phyloP scores from a whole-genome alignment of 1,284 basidiomycete genomes.

The Farysia itapuensis region DNA sequence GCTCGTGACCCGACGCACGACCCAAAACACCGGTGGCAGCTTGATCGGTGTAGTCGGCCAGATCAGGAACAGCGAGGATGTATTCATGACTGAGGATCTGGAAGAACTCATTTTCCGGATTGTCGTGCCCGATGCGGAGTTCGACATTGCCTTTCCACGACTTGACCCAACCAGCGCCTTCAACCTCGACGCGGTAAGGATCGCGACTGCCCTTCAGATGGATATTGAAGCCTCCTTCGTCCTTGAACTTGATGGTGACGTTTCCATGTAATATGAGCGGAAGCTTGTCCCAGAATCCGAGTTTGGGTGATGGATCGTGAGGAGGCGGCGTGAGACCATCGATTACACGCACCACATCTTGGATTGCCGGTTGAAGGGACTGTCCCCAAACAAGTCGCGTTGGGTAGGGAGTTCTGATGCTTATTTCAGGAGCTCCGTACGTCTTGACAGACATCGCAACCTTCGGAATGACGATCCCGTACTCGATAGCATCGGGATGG shows the following conservation, averaged over 20 bases:
- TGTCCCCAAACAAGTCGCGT: constrained; percentile 87
- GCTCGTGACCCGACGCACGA: constrained; percentile 3
- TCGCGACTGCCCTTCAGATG: constrained; percentile 71
- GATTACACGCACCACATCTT: constrained; percentile 81
- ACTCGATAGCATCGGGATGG: constrained; percentile 64
- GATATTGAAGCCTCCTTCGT: constrained; percentile 73
- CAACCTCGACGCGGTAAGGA: constrained; percentile 74
- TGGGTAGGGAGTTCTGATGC: constrained; percentile 69
- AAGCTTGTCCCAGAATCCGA: constrained; percentile 93
- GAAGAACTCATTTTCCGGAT: constrained; percentile 76
- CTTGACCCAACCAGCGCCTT: constrained; percentile 85
- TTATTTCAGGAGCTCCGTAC: constrained; percentile 72
- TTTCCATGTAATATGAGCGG: constrained; percentile 75
- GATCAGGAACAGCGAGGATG: constrained; percentile 56
- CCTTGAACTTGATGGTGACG: constrained; percentile 70
- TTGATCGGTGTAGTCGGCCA: constrained; percentile 63
- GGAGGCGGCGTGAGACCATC: constrained; percentile 80
- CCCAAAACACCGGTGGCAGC: constrained; percentile 61
- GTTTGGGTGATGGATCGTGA: constrained; percentile 78
- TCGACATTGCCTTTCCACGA: constrained; percentile 79
- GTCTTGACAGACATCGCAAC: constrained; percentile 94
- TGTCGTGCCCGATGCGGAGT: constrained; percentile 73
- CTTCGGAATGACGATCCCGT: constrained; percentile 77
- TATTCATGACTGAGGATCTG: constrained; percentile 77
- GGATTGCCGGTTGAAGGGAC: constrained; percentile 81